These are phyloP conservation scores for Cynanchum wilfordii DNA, from an alignment of 257 asterid genomes.

Conservation along the genomic window DNA sequence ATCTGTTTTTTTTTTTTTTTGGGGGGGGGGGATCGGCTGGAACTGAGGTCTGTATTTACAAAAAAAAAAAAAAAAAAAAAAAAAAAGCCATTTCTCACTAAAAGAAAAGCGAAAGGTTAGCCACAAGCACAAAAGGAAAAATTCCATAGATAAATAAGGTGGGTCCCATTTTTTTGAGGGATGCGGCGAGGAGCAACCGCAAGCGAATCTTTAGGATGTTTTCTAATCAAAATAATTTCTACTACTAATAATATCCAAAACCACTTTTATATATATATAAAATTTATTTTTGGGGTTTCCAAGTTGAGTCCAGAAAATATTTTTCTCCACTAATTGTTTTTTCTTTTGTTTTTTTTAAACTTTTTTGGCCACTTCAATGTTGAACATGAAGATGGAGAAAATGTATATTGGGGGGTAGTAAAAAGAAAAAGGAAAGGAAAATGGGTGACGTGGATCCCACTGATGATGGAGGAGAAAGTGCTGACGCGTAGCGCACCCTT, in stretches of 20 bases:
- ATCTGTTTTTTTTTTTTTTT: no score
- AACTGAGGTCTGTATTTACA: no score
- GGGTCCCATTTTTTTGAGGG: background rate
- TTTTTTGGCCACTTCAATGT: no score
- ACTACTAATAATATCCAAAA: no score
- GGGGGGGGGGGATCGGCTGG: no score
- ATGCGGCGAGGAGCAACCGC: slow-evolving; percentile 29
- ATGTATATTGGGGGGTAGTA: background rate
- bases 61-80: no score
- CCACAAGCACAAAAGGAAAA: background rate
- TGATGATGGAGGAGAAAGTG: slow-evolving; percentile 21
- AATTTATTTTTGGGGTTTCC: background rate
- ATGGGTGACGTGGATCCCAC: slow-evolving; percentile 31
- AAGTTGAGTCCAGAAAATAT: background rate
- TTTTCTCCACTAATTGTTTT: background rate
- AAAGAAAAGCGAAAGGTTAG: no score
- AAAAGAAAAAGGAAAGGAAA: background rate
- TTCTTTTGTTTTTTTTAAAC: no score
- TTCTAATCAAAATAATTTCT: background rate
- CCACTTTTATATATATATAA: no score
- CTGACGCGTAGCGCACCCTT: slow-evolving; percentile 30
- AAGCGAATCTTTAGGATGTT: slow-evolving; percentile 17
- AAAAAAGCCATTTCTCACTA: background rate
- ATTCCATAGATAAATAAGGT: no score
- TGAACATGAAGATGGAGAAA: background rate